Percentiles rank a stretch among this genome's conserved stretches.
Conservation (phyloP, 495 filamentous ascomycete species). For the Penicillium samsonianum region DNA sequence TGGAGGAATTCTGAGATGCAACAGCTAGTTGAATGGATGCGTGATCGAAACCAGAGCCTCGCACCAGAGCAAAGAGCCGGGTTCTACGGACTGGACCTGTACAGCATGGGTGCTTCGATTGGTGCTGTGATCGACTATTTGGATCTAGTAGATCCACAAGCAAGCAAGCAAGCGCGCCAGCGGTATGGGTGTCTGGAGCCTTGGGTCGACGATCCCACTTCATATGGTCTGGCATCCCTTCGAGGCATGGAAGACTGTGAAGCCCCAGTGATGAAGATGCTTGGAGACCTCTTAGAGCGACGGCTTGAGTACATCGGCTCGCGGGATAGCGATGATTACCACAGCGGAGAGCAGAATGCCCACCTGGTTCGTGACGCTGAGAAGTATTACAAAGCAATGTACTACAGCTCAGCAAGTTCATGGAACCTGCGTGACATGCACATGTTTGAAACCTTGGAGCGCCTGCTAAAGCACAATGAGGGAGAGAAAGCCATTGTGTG, state of each 20-base stretch:
- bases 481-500: slow-evolving; percentile 56
- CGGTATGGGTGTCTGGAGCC: slow-evolving; percentile 51
- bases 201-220: slow-evolving; percentile 55
- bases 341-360: slow-evolving; percentile 57
- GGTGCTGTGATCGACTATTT: slow-evolving; percentile 55
- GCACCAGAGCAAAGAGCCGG: slow-evolving; percentile 42
- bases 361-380: slow-evolving; percentile 57
- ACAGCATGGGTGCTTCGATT: slow-evolving; percentile 55
- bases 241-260: slow-evolving; percentile 52
- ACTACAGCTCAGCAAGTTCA: slow-evolving; percentile 54
- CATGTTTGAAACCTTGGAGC: slow-evolving; percentile 57
- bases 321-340: slow-evolving; percentile 53
- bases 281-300: slow-evolving; percentile 45
- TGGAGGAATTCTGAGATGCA: slow-evolving; percentile 61
- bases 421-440: slow-evolving; percentile 62
- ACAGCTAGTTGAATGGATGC: slow-evolving; percentile 59
- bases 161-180: slow-evolving; percentile 45
- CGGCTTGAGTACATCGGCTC: slow-evolving; percentile 44
- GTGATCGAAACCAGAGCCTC: slow-evolving; percentile 41
- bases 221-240: slow-evolving; percentile 53
- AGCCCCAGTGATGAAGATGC: slow-evolving; percentile 46
- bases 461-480: slow-evolving; percentile 46
- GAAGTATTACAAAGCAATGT: slow-evolving; percentile 60
- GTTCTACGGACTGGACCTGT: slow-evolving; percentile 59
- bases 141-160: slow-evolving; percentile 47